Conservation (phyloP, 2,329 filamentous ascomycete species). For the Neopestalotiopsis sp. region DNA sequence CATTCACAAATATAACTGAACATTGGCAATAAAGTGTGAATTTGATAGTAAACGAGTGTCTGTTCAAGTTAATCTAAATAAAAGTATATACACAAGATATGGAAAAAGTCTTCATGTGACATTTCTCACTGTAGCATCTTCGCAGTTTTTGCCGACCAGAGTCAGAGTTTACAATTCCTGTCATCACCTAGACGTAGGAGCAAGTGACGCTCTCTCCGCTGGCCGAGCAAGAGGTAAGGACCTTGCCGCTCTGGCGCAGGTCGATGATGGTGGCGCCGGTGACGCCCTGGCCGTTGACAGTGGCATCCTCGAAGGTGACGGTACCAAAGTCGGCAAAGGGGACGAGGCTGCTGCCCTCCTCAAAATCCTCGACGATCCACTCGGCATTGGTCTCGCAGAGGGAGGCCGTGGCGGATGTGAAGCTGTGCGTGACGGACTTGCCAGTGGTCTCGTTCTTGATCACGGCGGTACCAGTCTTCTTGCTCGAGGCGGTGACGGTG, state of each 20-base stretch:
- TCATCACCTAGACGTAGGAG: conserved; percentile 13
- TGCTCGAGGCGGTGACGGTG: conserved; percentile 43
- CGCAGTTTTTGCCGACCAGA: neutral
- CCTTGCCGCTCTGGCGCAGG: conserved; percentile 45
- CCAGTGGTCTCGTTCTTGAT: conserved; percentile 60
- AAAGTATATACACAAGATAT: neutral
- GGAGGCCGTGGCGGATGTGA: conserved; percentile 45
- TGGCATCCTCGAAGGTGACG: conserved; percentile 47
- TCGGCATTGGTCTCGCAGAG: conserved; percentile 64
- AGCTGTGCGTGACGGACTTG: conserved; percentile 56
- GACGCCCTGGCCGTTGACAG: conserved; percentile 37
- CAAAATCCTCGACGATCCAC: conserved; percentile 67
- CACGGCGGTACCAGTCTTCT: conserved; percentile 48
- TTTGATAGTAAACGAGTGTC: neutral
- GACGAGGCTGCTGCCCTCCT: conserved; percentile 44
- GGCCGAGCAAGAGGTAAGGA: conserved; percentile 40
- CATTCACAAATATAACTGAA: neutral
- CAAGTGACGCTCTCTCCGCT: conserved; percentile 27
- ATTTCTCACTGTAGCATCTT: neutral
- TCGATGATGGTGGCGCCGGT: conserved; percentile 49
- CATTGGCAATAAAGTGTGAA: neutral
- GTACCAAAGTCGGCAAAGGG: conserved; percentile 51
- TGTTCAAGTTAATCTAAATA: neutral
- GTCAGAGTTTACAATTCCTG: neutral
- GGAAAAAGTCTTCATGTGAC: neutral